Evolutionary conservation across 2,329 filamentous ascomycete species (phyloP).

Genomic region (Moelleriella libera): DNA sequence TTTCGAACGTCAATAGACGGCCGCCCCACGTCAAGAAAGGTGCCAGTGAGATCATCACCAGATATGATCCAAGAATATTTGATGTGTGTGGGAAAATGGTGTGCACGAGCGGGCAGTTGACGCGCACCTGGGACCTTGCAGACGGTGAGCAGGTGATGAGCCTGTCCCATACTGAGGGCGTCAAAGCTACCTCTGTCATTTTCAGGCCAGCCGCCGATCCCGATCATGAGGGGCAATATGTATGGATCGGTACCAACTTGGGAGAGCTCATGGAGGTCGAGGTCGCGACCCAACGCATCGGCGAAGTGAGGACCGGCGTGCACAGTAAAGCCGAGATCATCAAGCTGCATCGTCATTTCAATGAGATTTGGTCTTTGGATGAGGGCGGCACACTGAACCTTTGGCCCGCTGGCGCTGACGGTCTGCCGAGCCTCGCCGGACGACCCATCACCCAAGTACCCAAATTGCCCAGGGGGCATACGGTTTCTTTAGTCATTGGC

Average conservation of each 20-base stretch:
- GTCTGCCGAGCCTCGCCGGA: slow-evolving; percentile 59
- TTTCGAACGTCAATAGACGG: slow-evolving; percentile 70
- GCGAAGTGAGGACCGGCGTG: slow-evolving; percentile 52
- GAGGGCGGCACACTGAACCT: slow-evolving; percentile 76
- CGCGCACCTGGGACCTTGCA: slow-evolving; percentile 73
- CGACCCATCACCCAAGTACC: slow-evolving; percentile 57
- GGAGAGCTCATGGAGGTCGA: slow-evolving; percentile 88
- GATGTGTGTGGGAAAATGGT: slow-evolving; percentile 80
- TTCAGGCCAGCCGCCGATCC: slow-evolving; percentile 75
- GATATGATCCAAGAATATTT: slow-evolving; percentile 75
- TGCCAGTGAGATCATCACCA: slow-evolving; percentile 63
- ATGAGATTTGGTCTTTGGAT: slow-evolving; percentile 89
- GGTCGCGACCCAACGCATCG: slow-evolving; percentile 56
- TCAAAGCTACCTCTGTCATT: slow-evolving; percentile 65
- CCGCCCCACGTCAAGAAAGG: slow-evolving; percentile 63
- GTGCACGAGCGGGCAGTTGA: slow-evolving; percentile 76
- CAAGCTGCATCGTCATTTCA: slow-evolving; percentile 72
- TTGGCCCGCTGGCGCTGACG: slow-evolving; percentile 64
- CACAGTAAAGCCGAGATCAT: slow-evolving; percentile 70
- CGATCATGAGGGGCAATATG: slow-evolving; percentile 61
- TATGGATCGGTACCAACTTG: slow-evolving; percentile 84
- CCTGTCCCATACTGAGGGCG: slow-evolving; percentile 68
- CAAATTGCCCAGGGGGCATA: slow-evolving; percentile 66
- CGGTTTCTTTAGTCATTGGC: slow-evolving; percentile 77
- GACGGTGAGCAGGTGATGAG: slow-evolving; percentile 74